These are phyloP conservation scores for Penicillium desertorum DNA, from an alignment of 495 filamentous ascomycete genomes.

Conservation along the genomic window DNA sequence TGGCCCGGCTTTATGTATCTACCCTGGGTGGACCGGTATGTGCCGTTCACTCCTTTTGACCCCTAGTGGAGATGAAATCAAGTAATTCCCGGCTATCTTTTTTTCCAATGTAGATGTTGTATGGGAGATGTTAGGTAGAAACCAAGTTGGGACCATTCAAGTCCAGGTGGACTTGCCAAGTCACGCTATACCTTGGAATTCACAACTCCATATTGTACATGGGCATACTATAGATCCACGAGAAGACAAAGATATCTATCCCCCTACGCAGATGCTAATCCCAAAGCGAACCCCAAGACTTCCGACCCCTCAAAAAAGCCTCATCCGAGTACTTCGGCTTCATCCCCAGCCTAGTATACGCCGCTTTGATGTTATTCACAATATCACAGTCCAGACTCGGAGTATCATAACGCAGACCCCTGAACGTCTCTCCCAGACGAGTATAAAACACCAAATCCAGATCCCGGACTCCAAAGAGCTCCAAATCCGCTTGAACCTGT, in stretches of 20 bases:
- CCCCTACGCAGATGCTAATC: not conserved
- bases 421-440: not conserved
- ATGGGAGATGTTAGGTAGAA: not conserved
- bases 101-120: not conserved
- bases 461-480: not conserved
- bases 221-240: not conserved
- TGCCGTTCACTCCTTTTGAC: constrained; percentile 1
- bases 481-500: not conserved
- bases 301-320: not conserved
- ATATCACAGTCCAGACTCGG: not conserved
- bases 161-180: not conserved
- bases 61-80: constrained; percentile 10
- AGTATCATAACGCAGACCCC: not conserved
- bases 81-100: not conserved
- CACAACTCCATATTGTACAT: not conserved
- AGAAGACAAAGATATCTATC: not conserved
- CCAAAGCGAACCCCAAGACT: constrained; percentile 2
- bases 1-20: constrained; percentile 6
- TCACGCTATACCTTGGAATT: not conserved
- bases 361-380: not conserved
- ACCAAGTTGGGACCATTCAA: not conserved
- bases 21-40: constrained; percentile 12
- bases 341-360: not conserved
- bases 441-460: not conserved
- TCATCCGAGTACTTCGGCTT: not conserved